phyloP scores from a whole-genome alignment of 2,329 filamentous ascomycete genomes.

The Hymenoscyphus fructigenus region DNA sequence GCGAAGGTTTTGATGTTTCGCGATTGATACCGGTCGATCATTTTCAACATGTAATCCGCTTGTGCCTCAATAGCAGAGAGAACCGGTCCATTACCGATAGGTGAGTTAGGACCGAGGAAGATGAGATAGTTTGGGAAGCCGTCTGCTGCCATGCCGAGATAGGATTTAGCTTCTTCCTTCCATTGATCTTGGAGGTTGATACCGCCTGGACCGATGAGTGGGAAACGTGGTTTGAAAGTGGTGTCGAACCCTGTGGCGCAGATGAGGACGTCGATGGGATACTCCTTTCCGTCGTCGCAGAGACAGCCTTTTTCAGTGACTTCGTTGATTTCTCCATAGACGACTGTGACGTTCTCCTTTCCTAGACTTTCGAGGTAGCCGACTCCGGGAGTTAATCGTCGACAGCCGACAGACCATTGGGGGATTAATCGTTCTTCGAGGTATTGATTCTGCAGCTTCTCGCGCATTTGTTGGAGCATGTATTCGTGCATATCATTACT shows the following conservation, averaged over 20 bases:
- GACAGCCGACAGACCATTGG: slow-evolving; percentile 54
- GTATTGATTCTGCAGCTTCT: slow-evolving; percentile 40
- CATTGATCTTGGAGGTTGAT: slow-evolving; percentile 24
- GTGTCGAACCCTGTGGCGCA: slow-evolving; percentile 55
- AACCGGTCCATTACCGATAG: slow-evolving; percentile 43
- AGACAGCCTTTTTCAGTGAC: slow-evolving; percentile 41
- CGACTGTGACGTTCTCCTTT: slow-evolving; percentile 47
- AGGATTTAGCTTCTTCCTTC: slow-evolving; percentile 24
- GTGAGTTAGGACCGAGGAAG: slow-evolving; percentile 43
- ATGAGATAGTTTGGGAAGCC: slow-evolving; percentile 25
- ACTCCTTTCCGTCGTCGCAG: slow-evolving; percentile 41
- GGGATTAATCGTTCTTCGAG: slow-evolving; percentile 50
- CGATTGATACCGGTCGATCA: slow-evolving; percentile 50
- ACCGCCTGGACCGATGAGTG: slow-evolving; percentile 23
- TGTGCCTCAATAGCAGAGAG: slow-evolving; percentile 47
- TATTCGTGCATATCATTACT: slow-evolving; percentile 41
- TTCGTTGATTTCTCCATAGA: slow-evolving; percentile 45
- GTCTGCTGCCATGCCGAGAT: slow-evolving; percentile 23
- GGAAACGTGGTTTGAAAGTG: slow-evolving; percentile 27
- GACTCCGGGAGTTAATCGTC: slow-evolving; percentile 50
- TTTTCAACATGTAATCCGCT: slow-evolving; percentile 50
- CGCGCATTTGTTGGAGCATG: slow-evolving; percentile 40
- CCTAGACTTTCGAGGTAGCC: slow-evolving; percentile 49
- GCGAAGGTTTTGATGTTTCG: slow-evolving; percentile 46
- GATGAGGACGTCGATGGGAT: slow-evolving; percentile 46